Evolutionary conservation across 768 basidiomycete genomes (phyloP).

Genomic region (Boletus rubroflammeus): DNA sequence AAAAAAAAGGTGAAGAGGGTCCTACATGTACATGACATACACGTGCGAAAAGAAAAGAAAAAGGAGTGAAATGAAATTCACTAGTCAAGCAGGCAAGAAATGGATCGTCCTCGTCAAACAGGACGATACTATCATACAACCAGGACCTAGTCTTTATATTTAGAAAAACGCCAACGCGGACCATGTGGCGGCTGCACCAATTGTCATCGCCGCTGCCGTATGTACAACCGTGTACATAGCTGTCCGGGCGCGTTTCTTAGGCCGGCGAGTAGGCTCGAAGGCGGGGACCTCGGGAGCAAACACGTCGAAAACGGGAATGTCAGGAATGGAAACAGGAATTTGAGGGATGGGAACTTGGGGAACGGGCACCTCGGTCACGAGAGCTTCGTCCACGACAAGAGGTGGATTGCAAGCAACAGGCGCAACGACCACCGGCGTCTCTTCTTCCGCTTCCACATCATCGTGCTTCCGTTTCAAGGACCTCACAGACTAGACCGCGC

Average conservation of each 20-base stretch:
- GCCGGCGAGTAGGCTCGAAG: constrained; percentile 23
- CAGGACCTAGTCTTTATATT: constrained; percentile 9
- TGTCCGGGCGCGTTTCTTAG: constrained; percentile 45
- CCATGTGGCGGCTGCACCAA: constrained; percentile 74
- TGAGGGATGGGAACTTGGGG: constrained; percentile 5
- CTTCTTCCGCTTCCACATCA: constrained; percentile 35
- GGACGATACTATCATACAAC: background rate
- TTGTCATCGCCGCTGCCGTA: constrained; percentile 57
- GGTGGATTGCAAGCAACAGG: background rate
- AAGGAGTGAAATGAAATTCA: background rate
- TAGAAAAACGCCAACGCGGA: constrained; percentile 65
- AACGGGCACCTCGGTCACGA: background rate
- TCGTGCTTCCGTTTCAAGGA: constrained; percentile 64
- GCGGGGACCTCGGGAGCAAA: background rate
- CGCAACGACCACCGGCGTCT: background rate
- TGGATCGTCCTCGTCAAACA: background rate
- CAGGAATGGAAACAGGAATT: background rate
- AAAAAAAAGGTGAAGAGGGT: background rate
- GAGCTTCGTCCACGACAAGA: background rate
- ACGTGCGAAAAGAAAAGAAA: background rate
- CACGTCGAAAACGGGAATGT: background rate
- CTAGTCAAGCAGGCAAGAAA: background rate
- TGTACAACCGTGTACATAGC: constrained; percentile 41
- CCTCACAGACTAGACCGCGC: constrained; percentile 24
- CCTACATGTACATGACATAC: constrained; percentile 2